Conservation (phyloP, 1,139 yeast genomes). For the Suhomyces bokatorum region DNA sequence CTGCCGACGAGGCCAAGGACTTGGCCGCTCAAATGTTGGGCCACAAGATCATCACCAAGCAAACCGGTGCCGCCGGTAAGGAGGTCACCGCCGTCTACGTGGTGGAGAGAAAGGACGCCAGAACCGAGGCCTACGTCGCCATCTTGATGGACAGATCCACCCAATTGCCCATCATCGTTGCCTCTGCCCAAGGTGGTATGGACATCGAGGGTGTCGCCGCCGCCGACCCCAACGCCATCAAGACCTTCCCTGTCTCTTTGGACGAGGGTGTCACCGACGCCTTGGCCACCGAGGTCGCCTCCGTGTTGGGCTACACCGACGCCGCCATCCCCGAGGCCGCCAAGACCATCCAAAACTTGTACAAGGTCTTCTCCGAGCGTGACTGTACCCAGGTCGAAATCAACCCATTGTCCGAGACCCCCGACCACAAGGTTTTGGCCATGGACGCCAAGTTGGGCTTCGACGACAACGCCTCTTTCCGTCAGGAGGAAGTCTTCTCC, state of each 20-base stretch:
- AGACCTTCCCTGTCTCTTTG: constrained; percentile 79
- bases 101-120: constrained; percentile 91
- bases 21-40: constrained; percentile 87
- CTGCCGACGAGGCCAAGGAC: constrained; percentile 85
- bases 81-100: constrained; percentile 95
- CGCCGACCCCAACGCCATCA: constrained; percentile 87
- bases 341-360: constrained; percentile 79
- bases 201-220: constrained; percentile 98
- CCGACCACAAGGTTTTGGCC: constrained; percentile 86
- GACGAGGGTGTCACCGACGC: constrained; percentile 78
- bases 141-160: constrained; percentile 91
- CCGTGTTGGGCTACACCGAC: constrained; percentile 75
- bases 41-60: constrained; percentile 95
- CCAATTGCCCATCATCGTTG: constrained; percentile 91
- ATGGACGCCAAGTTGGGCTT: constrained; percentile 99
- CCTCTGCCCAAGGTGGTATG: constrained; percentile 99
- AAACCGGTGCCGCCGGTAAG: constrained; percentile 97
- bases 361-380: constrained; percentile 82
- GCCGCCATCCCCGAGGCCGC: constrained; percentile 87
- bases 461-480: constrained; percentile 93
- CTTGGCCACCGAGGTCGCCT: constrained; percentile 75
- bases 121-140: constrained; percentile 93
- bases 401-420: constrained; percentile 95
- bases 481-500: constrained; percentile 90
- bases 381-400: constrained; percentile 99